Conservation (phyloP, 768 basidiomycete species). For the Russula dissimulans region DNA sequence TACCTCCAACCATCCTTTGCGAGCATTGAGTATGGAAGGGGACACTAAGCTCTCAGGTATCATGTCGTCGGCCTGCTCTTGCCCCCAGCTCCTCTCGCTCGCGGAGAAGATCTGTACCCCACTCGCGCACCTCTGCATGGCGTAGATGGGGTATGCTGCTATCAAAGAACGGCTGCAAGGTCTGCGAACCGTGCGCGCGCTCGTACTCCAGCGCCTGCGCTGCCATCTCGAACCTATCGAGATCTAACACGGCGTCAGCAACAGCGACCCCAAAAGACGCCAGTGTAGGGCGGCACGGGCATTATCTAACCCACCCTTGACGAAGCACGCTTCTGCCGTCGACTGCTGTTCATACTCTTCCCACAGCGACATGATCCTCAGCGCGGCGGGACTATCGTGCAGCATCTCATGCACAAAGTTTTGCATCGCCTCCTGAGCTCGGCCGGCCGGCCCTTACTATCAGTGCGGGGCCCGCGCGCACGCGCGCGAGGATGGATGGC, state of each 20-base stretch:
- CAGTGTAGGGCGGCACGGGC: background rate
- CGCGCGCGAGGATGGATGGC: background rate
- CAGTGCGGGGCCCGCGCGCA: background rate
- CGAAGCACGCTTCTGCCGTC: slow-evolving; percentile 72
- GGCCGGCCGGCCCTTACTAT: background rate
- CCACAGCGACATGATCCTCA: slow-evolving; percentile 64
- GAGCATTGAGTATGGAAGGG: background rate
- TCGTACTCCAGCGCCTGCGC: slow-evolving; percentile 78
- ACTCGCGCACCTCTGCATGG: slow-evolving; percentile 63
- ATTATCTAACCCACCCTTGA: slow-evolving; percentile 64
- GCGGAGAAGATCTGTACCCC: slow-evolving; percentile 50
- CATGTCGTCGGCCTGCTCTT: background rate
- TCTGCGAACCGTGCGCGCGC: slow-evolving; percentile 34
- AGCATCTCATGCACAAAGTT: slow-evolving; percentile 87
- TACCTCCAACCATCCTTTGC: background rate
- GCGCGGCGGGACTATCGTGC: slow-evolving; percentile 59
- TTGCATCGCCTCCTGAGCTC: slow-evolving; percentile 71
- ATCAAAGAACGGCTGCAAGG: slow-evolving; percentile 73
- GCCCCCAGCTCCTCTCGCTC: slow-evolving; percentile 34
- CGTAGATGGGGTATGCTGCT: slow-evolving; percentile 62
- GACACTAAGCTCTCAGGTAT: background rate
- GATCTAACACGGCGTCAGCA: slow-evolving; percentile 38
- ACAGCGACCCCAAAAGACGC: background rate
- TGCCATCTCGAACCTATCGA: slow-evolving; percentile 85
- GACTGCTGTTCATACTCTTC: slow-evolving; percentile 77